Conservation (phyloP, 2,329 filamentous ascomycete genomes). For the Fusarium lyarnte region DNA sequence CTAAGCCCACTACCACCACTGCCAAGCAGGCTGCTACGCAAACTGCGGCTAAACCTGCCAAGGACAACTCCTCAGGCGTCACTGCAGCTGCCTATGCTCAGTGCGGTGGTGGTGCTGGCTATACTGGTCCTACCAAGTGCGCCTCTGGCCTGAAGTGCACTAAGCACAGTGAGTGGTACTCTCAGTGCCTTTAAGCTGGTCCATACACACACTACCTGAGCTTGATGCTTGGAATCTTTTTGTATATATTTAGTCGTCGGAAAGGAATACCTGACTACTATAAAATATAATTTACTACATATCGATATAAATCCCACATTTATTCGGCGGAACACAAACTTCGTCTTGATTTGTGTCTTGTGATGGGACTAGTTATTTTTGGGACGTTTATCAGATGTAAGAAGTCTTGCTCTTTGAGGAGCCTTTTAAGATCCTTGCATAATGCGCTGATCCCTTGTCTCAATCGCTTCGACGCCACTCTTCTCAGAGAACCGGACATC, state of each 20-base stretch:
- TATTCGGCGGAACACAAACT: rapidly evolving
- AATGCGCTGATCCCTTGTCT: background rate
- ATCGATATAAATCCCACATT: rapidly evolving
- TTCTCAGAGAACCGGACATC: conserved; percentile 39
- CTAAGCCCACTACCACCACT: background rate
- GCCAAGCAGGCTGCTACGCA: background rate
- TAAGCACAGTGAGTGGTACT: conserved; percentile 41
- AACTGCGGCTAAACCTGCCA: background rate
- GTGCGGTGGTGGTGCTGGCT: conserved; percentile 39
- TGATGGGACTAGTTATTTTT: too few relatives aligned
- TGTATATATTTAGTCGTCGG: conserved; percentile 3
- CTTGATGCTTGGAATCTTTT: background rate
- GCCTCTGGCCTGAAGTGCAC: conserved; percentile 33
- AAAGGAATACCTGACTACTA: too few relatives aligned
- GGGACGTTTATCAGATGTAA: too few relatives aligned
- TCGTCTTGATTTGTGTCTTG: too few relatives aligned
- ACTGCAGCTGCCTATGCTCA: conserved; percentile 13
- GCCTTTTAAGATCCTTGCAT: background rate
- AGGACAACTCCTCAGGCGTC: background rate
- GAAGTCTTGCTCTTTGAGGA: too few relatives aligned
- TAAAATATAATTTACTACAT: background rate
- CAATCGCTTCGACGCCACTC: conserved; percentile 1
- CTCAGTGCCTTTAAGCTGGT: conserved; percentile 35
- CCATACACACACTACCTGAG: background rate
- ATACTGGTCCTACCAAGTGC: conserved; percentile 38